Percentiles rank a stretch among this genome's conserved stretches.
Conservation (phyloP, 768 basidiomycete species). For the Rhodotorula graminis region DNA sequence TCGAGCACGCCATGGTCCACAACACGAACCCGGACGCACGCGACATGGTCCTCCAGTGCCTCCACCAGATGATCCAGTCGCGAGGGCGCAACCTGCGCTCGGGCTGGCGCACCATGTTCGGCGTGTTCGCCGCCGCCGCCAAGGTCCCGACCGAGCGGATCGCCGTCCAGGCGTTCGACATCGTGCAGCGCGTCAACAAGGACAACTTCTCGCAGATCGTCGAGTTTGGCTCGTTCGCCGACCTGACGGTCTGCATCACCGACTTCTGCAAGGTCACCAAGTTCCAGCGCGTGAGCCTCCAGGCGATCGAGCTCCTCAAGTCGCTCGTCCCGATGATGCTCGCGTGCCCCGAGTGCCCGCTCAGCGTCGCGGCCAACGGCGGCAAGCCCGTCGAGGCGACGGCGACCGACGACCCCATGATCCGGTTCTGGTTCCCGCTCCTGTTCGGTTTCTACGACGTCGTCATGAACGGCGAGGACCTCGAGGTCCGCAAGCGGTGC, state of each 20-base stretch:
- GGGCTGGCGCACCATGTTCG: constrained; percentile 99
- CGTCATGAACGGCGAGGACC: constrained; percentile 98
- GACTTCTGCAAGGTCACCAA: constrained; percentile 99
- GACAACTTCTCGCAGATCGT: constrained; percentile 89
- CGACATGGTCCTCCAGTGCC: constrained; percentile 95
- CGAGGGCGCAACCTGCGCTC: constrained; percentile 91
- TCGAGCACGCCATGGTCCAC: constrained; percentile 95
- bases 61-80: constrained; percentile 98
- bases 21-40: constrained; percentile 92
- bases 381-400: constrained; percentile 13
- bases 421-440: constrained; percentile 94
- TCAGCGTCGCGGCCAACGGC: constrained; percentile 43
- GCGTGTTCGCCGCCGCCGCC: constrained; percentile 93
- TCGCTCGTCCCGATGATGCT: constrained; percentile 83
- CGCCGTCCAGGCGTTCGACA: constrained; percentile 88
- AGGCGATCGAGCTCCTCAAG: constrained; percentile 88
- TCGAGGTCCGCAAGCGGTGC: constrained; percentile 93
- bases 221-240: constrained; percentile 87
- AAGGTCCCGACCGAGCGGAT: constrained; percentile 75
- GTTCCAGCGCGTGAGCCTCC: constrained; percentile 93
- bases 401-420: constrained; percentile 65
- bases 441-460: constrained; percentile 99
- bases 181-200: constrained; percentile 82
- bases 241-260: constrained; percentile 92
- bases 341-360: constrained; percentile 63